Percentiles rank a stretch among this genome's conserved stretches.
phyloP scores from a whole-genome alignment of 129 eudicot species.

The Pulicaria dysenterica region DNA sequence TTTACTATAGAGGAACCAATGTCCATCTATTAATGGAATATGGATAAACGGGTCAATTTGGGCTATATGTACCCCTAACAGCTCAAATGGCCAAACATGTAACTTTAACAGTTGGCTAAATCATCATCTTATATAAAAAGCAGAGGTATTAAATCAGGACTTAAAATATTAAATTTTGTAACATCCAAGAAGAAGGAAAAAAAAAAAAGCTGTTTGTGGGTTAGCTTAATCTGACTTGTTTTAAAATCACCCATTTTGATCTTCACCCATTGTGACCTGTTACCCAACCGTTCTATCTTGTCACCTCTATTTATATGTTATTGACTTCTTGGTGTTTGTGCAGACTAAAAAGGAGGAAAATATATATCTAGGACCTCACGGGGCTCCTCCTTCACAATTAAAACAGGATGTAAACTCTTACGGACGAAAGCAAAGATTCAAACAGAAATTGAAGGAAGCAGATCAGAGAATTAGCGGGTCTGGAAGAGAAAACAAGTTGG shows the following conservation, averaged over 20 bases:
- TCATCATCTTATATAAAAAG: neutral
- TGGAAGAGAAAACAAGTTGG: constrained; percentile 85
- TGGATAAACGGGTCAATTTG: too few relatives aligned
- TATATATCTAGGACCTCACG: constrained; percentile 95
- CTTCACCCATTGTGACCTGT: neutral
- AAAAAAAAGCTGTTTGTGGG: neutral
- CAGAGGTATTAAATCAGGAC: neutral
- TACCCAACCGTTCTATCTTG: neutral
- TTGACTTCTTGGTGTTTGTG: constrained; percentile 8
- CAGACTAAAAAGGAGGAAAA: constrained; percentile 70
- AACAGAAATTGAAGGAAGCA: constrained; percentile 86
- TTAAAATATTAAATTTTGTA: neutral
- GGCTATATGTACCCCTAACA: constrained; percentile 1
- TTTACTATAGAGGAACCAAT: neutral
- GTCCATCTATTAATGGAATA: neutral
- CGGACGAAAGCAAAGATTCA: constrained; percentile 78
- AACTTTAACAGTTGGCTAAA: neutral
- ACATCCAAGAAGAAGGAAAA: neutral
- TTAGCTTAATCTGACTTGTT: neutral
- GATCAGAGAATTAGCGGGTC: constrained; percentile 55
- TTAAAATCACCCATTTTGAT: neutral
- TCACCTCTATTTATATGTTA: neutral
- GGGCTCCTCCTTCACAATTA: constrained; percentile 85
- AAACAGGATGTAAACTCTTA: constrained; percentile 65
- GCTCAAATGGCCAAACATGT: neutral